phyloP scores from a whole-genome alignment of 768 basidiomycete species.

The Boletellus emodensis region DNA sequence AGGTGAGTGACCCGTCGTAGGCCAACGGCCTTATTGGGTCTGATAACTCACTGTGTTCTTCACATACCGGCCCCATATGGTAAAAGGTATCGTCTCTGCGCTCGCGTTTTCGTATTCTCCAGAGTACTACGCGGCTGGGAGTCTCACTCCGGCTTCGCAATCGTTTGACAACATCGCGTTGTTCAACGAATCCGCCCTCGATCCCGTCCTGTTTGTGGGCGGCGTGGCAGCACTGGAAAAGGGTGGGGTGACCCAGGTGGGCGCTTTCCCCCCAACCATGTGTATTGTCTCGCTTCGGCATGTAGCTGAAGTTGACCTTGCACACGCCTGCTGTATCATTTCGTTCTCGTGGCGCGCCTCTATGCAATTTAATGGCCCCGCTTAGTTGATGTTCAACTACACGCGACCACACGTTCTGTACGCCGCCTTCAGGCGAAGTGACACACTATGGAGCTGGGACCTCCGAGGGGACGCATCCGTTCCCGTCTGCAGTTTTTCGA shows the following conservation, averaged over 20 bases:
- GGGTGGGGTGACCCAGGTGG: slow-evolving; percentile 49
- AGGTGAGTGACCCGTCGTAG: slow-evolving; percentile 43
- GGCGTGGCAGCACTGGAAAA: slow-evolving; percentile 41
- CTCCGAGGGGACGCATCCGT: slow-evolving; percentile 52
- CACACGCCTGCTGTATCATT: background rate
- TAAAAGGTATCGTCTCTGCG: slow-evolving; percentile 77
- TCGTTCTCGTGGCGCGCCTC: background rate
- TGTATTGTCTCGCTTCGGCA: too few relatives aligned
- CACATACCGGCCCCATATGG: too few relatives aligned
- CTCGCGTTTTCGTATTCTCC: slow-evolving; percentile 69
- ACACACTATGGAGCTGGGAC: slow-evolving; percentile 73
- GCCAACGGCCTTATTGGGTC: background rate
- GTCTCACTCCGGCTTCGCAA: slow-evolving; percentile 48
- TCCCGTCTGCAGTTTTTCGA: slow-evolving; percentile 38
- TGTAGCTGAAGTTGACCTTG: too few relatives aligned
- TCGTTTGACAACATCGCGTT: slow-evolving; percentile 55
- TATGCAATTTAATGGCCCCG: slow-evolving; percentile 22
- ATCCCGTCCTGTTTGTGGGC: slow-evolving; percentile 56
- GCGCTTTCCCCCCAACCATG: background rate
- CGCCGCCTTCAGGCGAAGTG: slow-evolving; percentile 56
- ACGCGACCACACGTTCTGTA: slow-evolving; percentile 67
- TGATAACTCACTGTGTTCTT: too few relatives aligned
- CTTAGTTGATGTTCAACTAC: slow-evolving; percentile 67
- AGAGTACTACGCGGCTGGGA: slow-evolving; percentile 78
- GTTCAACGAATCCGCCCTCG: slow-evolving; percentile 53